These are phyloP conservation scores for Chernovozyma sophiae-reginae DNA, from an alignment of 1,139 yeast genomes.

Conservation along the genomic window DNA sequence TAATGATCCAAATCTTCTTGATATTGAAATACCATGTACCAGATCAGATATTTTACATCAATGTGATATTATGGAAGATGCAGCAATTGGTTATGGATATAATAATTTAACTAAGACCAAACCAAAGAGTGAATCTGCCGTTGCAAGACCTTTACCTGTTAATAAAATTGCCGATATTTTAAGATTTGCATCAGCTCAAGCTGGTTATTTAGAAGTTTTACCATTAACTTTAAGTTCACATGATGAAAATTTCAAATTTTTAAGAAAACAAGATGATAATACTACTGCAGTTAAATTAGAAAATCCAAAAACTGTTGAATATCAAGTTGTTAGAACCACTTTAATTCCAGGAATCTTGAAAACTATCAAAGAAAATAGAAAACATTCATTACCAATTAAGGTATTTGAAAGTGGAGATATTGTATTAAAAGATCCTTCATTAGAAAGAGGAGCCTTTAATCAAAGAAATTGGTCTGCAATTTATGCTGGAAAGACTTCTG, in stretches of 20 bases:
- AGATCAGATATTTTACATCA: slow-evolving; percentile 95
- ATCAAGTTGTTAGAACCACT: slow-evolving; percentile 96
- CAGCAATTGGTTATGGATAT: slow-evolving; percentile 94
- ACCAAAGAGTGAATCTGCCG: slow-evolving; percentile 74
- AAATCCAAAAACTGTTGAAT: slow-evolving; percentile 94
- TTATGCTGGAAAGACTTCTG: slow-evolving; percentile 90
- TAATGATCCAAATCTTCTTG: slow-evolving; percentile 48
- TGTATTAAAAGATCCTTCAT: slow-evolving; percentile 71
- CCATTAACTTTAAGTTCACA: slow-evolving; percentile 95
- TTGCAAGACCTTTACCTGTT: slow-evolving; percentile 85
- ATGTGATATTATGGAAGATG: slow-evolving; percentile 99
- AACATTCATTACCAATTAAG: slow-evolving; percentile 89
- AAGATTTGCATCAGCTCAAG: slow-evolving; percentile 87
- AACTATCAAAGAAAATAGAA: slow-evolving; percentile 93
- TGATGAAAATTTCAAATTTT: slow-evolving; percentile 89
- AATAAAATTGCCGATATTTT: slow-evolving; percentile 89
- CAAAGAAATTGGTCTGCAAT: slow-evolving; percentile 95
- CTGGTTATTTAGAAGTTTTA: slow-evolving; percentile 95
- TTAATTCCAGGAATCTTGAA: slow-evolving; percentile 91
- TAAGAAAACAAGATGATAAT: slow-evolving; percentile 72
- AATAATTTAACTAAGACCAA: slow-evolving; percentile 81
- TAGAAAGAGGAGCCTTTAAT: slow-evolving; percentile 89
- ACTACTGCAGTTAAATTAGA: slow-evolving; percentile 81
- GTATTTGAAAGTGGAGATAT: slow-evolving; percentile 96
- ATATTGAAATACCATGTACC: slow-evolving; percentile 83